Evolutionary conservation across 768 basidiomycete genomes (phyloP).

Genomic region (Tylopilus sp.): DNA sequence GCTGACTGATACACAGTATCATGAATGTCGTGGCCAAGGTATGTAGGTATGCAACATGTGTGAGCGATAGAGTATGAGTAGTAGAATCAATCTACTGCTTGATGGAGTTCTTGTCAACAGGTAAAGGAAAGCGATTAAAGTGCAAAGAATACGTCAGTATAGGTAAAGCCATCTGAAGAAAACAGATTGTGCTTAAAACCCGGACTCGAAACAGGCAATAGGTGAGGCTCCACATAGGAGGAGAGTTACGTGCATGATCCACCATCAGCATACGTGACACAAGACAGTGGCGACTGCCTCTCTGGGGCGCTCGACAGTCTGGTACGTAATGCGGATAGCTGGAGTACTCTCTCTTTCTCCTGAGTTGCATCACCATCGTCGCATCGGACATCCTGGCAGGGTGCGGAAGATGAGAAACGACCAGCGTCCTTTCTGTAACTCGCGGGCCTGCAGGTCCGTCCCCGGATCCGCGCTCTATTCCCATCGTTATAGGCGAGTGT

Average conservation of each 20-base stretch:
- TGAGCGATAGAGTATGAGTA: slow-evolving; percentile 9
- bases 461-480: slow-evolving; percentile 17
- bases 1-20: slow-evolving; percentile 29
- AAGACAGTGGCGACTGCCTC: slow-evolving; percentile 27
- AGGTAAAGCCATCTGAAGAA: background rate
- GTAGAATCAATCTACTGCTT: slow-evolving; percentile 29
- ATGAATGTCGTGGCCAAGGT: slow-evolving; percentile 6
- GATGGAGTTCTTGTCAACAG: slow-evolving; percentile 5
- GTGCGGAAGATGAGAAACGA: slow-evolving; percentile 4
- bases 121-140: slow-evolving; percentile 10
- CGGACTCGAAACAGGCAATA: background rate
- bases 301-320: slow-evolving; percentile 15
- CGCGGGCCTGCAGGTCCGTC: slow-evolving; percentile 5
- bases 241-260: slow-evolving; percentile 16
- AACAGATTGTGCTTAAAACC: background rate
- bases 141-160: background rate
- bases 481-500: slow-evolving; percentile 26
- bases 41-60: background rate
- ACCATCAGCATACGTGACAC: slow-evolving; percentile 16
- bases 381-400: slow-evolving; percentile 4
- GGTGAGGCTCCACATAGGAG: background rate
- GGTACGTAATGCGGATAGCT: background rate
- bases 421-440: slow-evolving; percentile 10
- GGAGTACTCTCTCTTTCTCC: slow-evolving; percentile 3
- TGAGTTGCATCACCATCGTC: background rate